Evolutionary conservation across 305 asterid species (phyloP), one percentile per base, ranked within the genome.

Genomic region (Caryopteris hybrid): DNA sequence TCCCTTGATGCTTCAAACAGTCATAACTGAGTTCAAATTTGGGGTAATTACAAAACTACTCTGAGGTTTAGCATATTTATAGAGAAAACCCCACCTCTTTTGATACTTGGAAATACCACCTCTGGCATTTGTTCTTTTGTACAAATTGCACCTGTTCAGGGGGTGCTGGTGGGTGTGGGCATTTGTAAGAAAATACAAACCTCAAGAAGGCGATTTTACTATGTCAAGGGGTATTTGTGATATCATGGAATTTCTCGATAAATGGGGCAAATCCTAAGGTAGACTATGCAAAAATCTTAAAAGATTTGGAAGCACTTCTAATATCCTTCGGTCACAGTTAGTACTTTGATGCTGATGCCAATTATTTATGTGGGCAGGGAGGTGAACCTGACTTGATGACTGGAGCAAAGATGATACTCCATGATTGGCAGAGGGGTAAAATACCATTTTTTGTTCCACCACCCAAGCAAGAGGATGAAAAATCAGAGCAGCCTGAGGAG

Each of bases 381-480:
- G 99, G 99, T 11, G 99, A 94, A 74, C 97, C 99, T 0, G 97
- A 94, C 73, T 80, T 76, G 46, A 91, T 63, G 86, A 91, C 97
- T 7, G 96, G 84, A 70, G 96, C 93, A 23, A 94, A 91, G 90
- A 86, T 94, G 96, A 69, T 94, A 65, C 97, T 94, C 52, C 97
- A 91, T 34, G 96, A 94, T 71, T 91, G 99, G 99, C 99, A 91
- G 76, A 87, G 99, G 74, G 97, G 97, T 48, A 86, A 79, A 73
- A 89, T 91, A 58, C 97, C 95, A 1, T 91, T 94, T 75, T 91
- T 89, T 10, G 96, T 91, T 43, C 86, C 92, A 39, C 96, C 95
- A n/a, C 96, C 96, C 3, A 79, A 80, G 78, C 84, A 63, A 64
- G 95, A 85, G 27, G 80, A 79, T 0, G 84, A 64, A 1, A 57